Evolutionary conservation across 345 rosid genomes (phyloP), one percentile per base, ranked within the genome.

Genomic region (Syzygium aromaticum): DNA sequence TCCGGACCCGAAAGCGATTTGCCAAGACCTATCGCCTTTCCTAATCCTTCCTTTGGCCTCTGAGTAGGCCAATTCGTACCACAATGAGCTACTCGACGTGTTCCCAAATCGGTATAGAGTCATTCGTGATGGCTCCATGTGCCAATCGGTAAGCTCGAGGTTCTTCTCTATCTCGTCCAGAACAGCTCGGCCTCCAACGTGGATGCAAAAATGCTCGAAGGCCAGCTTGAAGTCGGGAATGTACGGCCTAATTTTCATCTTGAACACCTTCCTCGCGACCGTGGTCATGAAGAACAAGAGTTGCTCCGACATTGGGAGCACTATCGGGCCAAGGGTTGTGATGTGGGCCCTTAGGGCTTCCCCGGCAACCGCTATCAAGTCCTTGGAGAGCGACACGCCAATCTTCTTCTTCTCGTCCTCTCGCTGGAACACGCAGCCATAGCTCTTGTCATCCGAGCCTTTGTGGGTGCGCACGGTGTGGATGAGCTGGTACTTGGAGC

Each of bases 51-150:
- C 98, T 87, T 92, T 94, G 22, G 95, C 95, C 77, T 94, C 97
- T 7, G 89, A 87, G 82, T 94, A 95, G 17, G 96, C 97, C 85
- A 94, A 86, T 89, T 94, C 97, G 28, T 95, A 94, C 96, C 95
- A 95, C 23, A 94, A 86, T 6, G 95, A 94, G 92, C 94, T 93
- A 83, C 96, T 95, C 3, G 97, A 94, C 5, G 95, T 94, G 67
- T 95, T 94, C 5, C 96, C 98, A 77, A 95, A 94, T 73, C 97
- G 87, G 88, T 93, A 91, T 15, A 95, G 90, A 30, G 97, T 93
- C 98, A 95, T 95, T 88, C 95, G 91, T 7, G 97, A 94, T 17
- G 97, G 98, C 88, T 95, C 98, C 98, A 95, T 93, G 86, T 93
- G 95, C 96, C 96, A 90, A 11, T 94, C 91, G 4, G 90, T 89